Evolutionary conservation across 2,329 filamentous ascomycete species (phyloP).

Genomic region (Lecanicillium sp.): DNA sequence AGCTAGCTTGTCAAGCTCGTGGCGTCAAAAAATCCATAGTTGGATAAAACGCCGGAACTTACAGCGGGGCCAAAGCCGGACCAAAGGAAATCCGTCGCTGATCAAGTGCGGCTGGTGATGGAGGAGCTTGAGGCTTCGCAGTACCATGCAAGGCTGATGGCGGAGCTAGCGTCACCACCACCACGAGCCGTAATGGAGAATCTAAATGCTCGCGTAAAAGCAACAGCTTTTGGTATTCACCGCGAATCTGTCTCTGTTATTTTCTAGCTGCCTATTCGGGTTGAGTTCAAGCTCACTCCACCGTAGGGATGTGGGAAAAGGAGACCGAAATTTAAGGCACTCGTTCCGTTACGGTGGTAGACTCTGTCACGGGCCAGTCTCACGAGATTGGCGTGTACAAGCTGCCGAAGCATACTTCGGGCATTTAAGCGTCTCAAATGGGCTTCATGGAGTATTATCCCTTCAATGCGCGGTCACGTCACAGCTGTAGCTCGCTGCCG

Average conservation of each 20-base stretch:
- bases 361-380: too few relatives aligned
- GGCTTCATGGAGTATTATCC: too few relatives aligned
- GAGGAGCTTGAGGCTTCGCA: neutral
- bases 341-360: neutral
- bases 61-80: neutral
- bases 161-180: neutral
- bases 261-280: neutral
- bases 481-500: too few relatives aligned
- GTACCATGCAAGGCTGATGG: neutral
- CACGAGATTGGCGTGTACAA: too few relatives aligned
- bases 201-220: neutral
- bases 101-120: neutral
- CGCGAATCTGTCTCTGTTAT: neutral
- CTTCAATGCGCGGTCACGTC: too few relatives aligned
- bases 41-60: neutral
- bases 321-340: neutral
- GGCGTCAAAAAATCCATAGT: neutral
- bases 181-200: neutral
- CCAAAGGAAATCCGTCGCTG: neutral
- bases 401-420: too few relatives aligned
- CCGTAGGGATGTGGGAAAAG: neutral
- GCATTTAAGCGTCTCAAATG: too few relatives aligned
- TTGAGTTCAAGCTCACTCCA: neutral
- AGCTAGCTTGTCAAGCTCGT: neutral
- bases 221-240: neutral